Percentiles rank a stretch among this genome's conserved stretches.
phyloP scores from a whole-genome alignment of 768 basidiomycete species.

The Panus rudis region DNA sequence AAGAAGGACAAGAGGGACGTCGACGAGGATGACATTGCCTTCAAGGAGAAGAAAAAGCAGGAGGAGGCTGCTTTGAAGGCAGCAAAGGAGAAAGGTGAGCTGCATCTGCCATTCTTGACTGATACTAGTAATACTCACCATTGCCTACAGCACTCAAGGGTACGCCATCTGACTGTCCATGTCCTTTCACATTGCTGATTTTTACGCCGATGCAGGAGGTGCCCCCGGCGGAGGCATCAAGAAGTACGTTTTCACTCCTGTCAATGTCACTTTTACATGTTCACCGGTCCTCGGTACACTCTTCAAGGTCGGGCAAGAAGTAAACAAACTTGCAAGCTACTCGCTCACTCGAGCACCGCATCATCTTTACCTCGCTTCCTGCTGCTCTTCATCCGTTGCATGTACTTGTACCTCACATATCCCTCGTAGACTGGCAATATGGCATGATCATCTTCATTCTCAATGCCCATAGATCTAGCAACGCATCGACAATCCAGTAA shows the following conservation, averaged over 20 bases:
- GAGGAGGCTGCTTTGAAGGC: constrained; percentile 69
- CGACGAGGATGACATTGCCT: constrained; percentile 61
- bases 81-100: constrained; percentile 64
- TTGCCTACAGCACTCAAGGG: constrained; percentile 44
- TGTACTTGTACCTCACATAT: too few species aligned
- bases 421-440: too few species aligned
- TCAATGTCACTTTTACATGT: constrained; percentile 2
- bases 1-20: constrained; percentile 78
- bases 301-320: constrained; percentile 66
- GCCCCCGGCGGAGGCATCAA: constrained; percentile 74
- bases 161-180: constrained; percentile 19
- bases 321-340: too few species aligned
- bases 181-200: neutral
- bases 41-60: constrained; percentile 72
- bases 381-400: too few species aligned
- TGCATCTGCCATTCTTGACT: constrained; percentile 1
- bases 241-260: constrained; percentile 45
- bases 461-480: too few species aligned
- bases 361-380: neutral
- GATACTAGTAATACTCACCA: neutral
- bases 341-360: neutral
- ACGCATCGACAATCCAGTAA: too few species aligned
- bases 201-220: constrained; percentile 41
- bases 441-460: too few species aligned
- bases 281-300: neutral